phyloP scores from a whole-genome alignment of 768 basidiomycete genomes.

The Serpula lacrymans region DNA sequence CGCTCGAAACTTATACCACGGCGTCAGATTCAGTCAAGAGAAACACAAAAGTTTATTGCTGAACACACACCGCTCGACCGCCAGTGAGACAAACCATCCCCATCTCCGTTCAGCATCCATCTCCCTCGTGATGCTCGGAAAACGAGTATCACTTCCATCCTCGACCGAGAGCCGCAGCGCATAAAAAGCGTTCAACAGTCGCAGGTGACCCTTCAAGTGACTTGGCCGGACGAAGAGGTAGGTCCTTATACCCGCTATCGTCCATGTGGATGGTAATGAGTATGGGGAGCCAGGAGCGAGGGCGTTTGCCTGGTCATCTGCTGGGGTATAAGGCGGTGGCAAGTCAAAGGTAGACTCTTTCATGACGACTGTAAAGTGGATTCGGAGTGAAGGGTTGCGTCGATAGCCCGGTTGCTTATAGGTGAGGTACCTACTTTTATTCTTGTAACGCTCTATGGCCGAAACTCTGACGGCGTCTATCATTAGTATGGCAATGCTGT shows the following conservation, averaged over 20 bases:
- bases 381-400: too few species aligned
- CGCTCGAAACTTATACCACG: slow-evolving; percentile 28
- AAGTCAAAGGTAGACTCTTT: too few species aligned
- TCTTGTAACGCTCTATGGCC: too few species aligned
- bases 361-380: too few species aligned
- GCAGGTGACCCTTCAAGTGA: slow-evolving; percentile 33
- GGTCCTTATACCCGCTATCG: slow-evolving; percentile 6
- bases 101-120: slow-evolving; percentile 30
- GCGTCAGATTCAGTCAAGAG: neutral
- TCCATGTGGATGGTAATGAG: slow-evolving; percentile 13
- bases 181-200: slow-evolving; percentile 30
- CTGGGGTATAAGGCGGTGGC: too few species aligned
- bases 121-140: slow-evolving; percentile 20
- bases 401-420: too few species aligned
- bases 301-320: too few species aligned
- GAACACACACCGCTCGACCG: slow-evolving; percentile 33
- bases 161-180: slow-evolving; percentile 26
- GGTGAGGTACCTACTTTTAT: too few species aligned
- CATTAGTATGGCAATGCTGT: too few species aligned
- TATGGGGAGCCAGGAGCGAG: slow-evolving; percentile 6
- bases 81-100: slow-evolving; percentile 38
- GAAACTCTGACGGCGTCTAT: too few species aligned
- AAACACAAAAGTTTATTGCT: neutral
- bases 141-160: slow-evolving; percentile 19
- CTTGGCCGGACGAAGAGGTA: slow-evolving; percentile 21